Percentiles rank a stretch among this genome's conserved stretches.
These are phyloP conservation scores for Stachybotrys elegans DNA, from an alignment of 2,329 filamentous ascomycete genomes.

Conservation along the genomic window DNA sequence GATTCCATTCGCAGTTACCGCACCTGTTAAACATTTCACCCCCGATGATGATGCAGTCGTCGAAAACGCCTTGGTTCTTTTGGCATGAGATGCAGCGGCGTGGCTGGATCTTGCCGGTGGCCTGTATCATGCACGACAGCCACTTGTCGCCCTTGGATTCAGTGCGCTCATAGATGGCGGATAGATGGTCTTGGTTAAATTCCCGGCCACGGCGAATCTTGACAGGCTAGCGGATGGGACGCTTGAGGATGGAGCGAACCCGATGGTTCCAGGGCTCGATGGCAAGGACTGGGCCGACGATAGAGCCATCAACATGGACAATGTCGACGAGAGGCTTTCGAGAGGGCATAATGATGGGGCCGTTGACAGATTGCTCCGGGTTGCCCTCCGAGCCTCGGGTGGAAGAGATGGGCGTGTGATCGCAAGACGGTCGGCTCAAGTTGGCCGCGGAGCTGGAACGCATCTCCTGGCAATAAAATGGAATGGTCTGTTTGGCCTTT, in stretches of 20 bases:
- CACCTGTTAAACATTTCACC: slow-evolving; percentile 39
- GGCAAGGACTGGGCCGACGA: slow-evolving; percentile 31
- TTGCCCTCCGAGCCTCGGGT: neutral
- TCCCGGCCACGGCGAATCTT: slow-evolving; percentile 37
- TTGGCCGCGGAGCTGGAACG: no score
- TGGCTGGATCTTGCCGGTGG: slow-evolving; percentile 36
- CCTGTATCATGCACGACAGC: slow-evolving; percentile 46
- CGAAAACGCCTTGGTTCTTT: slow-evolving; percentile 37
- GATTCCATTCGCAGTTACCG: slow-evolving; percentile 48
- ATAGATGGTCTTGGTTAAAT: slow-evolving; percentile 33
- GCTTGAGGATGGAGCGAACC: slow-evolving; percentile 29
- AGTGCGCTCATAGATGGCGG: slow-evolving; percentile 34
- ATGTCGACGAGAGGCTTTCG: slow-evolving; percentile 26
- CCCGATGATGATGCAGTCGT: slow-evolving; percentile 38
- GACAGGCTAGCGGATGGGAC: slow-evolving; percentile 33
- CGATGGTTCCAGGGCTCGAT: slow-evolving; percentile 35
- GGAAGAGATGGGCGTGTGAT: no score
- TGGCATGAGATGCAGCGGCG: slow-evolving; percentile 36
- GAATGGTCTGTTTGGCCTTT: no score
- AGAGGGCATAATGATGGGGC: neutral
- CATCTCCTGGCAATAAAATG: no score
- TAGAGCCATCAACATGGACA: slow-evolving; percentile 28
- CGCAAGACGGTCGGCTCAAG: no score
- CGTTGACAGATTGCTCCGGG: neutral
- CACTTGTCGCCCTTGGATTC: slow-evolving; percentile 39